Evolutionary conservation across 805 yeast genomes (phyloP), one percentile per base, ranked within the genome.

Genomic region (Vanderwaltozyma yarrowii): DNA sequence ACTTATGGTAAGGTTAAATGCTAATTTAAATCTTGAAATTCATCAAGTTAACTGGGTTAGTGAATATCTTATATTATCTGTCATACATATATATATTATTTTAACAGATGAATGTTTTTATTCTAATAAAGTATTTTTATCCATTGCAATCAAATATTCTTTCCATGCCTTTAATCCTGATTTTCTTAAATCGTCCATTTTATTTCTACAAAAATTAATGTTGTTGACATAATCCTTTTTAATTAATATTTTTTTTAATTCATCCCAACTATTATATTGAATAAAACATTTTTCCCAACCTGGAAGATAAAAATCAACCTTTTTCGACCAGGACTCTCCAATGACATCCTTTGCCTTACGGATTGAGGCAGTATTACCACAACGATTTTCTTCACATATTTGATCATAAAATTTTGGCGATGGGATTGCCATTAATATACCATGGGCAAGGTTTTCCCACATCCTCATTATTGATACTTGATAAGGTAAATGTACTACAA

Each of bases 401-500:
- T 30, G 13, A 11, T 28, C 37, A 9, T 36, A 39, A 34, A 42
- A 42, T 13, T 32, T 30, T 8, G 45, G 43, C 3, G 45, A 29
- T 8, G 45, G 45, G 21, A 42, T 32, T 5, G 30, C 32, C 36
- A 37, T 36, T 15, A 33, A 27, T 13, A 34, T 39, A 20, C 45
- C 45, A 18, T 42, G 26, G 2, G 40, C 37, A 10, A 39, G 15
- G 15, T 42, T 42, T 18, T 42, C 45, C 45, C 45, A 42, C 45
- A 42, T 42, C 15, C 39, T 42, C 45, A 42, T 42, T 5, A 36
- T 32, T 9, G 45, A 42, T 13, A 42, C 45, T 27, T 42, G 45
- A 26, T 42, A 37, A 5, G 45, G 45, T 34, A 42, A 25, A 29
- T 42, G 45, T 9, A 42, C 37, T 4, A 42, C 38, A 15, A 42